A percentile compares a stretch with the other conserved stretches of the same genome.
Evolutionary conservation across 345 rosid genomes (phyloP).

Genomic region (Pseudoturritis turrita): DNA sequence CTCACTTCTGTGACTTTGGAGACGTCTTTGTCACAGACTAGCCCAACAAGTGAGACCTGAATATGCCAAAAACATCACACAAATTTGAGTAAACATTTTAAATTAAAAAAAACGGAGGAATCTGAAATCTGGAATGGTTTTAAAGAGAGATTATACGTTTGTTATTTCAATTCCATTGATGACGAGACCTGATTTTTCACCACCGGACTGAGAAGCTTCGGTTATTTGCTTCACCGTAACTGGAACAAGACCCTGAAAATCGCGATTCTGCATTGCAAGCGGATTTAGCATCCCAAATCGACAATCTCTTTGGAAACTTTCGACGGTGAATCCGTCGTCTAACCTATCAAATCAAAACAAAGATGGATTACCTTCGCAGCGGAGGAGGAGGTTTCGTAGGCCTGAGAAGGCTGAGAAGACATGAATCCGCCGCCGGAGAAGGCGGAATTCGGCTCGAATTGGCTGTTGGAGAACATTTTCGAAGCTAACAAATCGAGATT

Average conservation of each 20-base stretch:
- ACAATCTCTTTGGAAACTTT: neutral
- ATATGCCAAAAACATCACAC: neutral
- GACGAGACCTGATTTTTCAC: conserved; percentile 64
- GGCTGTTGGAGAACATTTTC: conserved; percentile 68
- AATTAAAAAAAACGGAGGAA: too few species aligned
- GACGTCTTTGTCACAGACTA: conserved; percentile 53
- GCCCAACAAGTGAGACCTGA: conserved; percentile 75
- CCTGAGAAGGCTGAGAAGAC: conserved; percentile 61
- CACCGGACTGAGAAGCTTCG: conserved; percentile 65
- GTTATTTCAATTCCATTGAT: conserved; percentile 61
- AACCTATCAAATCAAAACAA: too few species aligned
- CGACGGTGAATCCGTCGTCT: too few species aligned
- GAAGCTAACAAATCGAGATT: neutral
- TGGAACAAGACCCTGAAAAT: conserved; percentile 62
- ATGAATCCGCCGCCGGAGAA: conserved; percentile 65
- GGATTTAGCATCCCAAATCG: neutral
- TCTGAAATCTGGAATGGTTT: neutral
- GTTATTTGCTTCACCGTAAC: conserved; percentile 85
- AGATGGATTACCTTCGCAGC: conserved; percentile 44
- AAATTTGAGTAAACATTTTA: neutral
- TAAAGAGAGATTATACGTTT: conserved; percentile 12
- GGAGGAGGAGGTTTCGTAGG: conserved; percentile 46
- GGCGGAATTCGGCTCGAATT: conserved; percentile 48
- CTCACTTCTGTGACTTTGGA: conserved; percentile 67
- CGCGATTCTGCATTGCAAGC: conserved; percentile 46